Base-by-base conservation (phyloP, 441 rosid species). In the Pelargonium australe region DNA sequence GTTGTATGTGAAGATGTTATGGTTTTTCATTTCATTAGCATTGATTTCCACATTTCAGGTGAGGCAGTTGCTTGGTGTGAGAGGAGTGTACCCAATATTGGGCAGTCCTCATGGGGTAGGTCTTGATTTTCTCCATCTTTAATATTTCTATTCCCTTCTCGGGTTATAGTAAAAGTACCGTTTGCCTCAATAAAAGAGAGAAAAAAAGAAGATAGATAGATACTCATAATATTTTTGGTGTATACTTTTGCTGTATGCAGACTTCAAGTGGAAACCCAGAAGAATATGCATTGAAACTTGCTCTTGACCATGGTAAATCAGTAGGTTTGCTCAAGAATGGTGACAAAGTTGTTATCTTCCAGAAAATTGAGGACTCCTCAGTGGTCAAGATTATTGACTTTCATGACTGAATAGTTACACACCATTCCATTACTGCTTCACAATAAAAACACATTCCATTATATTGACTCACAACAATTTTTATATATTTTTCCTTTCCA, bases 61-160 rank as follows among this genome's bases (percentile, higher is more conserved):
- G 8, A 71, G 78, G 68, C 78, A 75, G 65, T 45, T 75, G 75
- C 78, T 75, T 31, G 78, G 78, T 17, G 69, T 75, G 51, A 66
- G 78, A 55, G 78, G 78, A 55, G 72, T 71, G 10, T 64, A 75
- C 64, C 78, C 78, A 1, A 71, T 71, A 44, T 58, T 75, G 62
- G 75, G 71, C 28, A 41, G 68, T 40, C 75, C 78, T 0, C 13
- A 14, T 72, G 63, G 51, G 20, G 78, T 75, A 63, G 62, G 78
- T 40, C 11, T 34, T 68, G 73, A 69, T 49, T 37, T 37, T 68
- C 37, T 13, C 34, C 2, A 11, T 45, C 44, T 8, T 3, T 0
- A n/a, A 37, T 43, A 49, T 44, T 20, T 20, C 23, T 20, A 20
- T 20, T 20, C 23, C 23, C 23, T 20, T 20, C 23, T 20, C 1